These are phyloP conservation scores for Amanita pallidorosea DNA, from an alignment of 768 basidiomycete genomes.

Conservation along the genomic window DNA sequence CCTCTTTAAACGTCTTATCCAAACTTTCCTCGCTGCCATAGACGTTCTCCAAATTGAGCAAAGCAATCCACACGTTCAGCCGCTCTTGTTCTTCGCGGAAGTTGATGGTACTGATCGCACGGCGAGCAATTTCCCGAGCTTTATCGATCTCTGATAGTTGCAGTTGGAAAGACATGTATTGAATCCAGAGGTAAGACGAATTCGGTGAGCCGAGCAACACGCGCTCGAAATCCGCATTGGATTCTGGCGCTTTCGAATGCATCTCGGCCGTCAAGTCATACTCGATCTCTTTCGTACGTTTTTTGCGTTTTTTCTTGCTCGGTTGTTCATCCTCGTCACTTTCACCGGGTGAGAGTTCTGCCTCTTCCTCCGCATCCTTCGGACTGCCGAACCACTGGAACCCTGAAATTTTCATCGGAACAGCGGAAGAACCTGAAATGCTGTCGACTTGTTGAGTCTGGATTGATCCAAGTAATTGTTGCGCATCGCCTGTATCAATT, in stretches of 20 bases:
- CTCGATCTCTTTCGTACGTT: constrained; percentile 63
- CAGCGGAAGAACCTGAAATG: constrained; percentile 26
- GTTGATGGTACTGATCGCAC: constrained; percentile 79
- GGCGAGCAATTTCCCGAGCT: constrained; percentile 77
- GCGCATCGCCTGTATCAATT: background rate
- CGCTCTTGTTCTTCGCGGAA: constrained; percentile 96
- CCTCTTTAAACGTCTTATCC: constrained; percentile 83
- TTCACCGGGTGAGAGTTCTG: constrained; percentile 31
- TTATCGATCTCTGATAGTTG: constrained; percentile 96
- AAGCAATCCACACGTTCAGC: constrained; percentile 94
- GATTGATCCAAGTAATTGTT: constrained; percentile 7
- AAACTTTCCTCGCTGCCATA: constrained; percentile 80
- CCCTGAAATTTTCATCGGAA: constrained; percentile 35
- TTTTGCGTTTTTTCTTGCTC: constrained; percentile 55
- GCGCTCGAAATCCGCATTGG: constrained; percentile 91
- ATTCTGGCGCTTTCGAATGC: constrained; percentile 78
- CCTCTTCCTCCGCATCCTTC: constrained; percentile 28
- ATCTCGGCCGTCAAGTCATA: constrained; percentile 81
- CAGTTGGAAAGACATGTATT: constrained; percentile 98
- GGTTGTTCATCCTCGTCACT: constrained; percentile 32
- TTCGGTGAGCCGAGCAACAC: constrained; percentile 88
- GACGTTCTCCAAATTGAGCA: constrained; percentile 88
- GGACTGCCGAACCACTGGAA: constrained; percentile 60
- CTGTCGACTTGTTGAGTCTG: constrained; percentile 8
- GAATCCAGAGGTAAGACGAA: constrained; percentile 97